These are phyloP conservation scores for Petunia secreta DNA, from an alignment of 257 asterid genomes.

Conservation along the genomic window DNA sequence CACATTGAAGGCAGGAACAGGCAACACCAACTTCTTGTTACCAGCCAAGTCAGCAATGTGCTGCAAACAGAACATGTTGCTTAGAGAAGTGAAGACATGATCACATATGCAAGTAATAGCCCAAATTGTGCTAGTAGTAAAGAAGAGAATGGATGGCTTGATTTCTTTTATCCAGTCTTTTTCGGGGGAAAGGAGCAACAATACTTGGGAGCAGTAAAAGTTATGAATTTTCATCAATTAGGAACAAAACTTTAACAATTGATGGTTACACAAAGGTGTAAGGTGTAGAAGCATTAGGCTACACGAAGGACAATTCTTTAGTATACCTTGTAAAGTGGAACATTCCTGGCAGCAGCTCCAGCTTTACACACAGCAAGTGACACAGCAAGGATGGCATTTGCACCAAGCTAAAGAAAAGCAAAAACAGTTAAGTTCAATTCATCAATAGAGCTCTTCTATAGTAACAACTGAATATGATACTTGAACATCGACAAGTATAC, in stretches of 20 bases:
- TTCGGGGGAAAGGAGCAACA: neutral
- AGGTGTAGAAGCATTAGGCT: neutral
- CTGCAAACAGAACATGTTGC: constrained; percentile 44
- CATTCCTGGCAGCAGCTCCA: constrained; percentile 75
- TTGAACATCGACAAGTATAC: constrained; percentile 35
- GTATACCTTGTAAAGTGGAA: constrained; percentile 86
- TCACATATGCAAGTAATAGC: neutral
- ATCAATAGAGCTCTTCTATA: neutral
- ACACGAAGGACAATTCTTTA: neutral
- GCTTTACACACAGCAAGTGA: constrained; percentile 98
- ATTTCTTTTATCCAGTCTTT: neutral
- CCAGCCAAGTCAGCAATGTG: constrained; percentile 98
- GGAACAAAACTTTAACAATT: too few relatives aligned
- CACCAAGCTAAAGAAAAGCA: constrained; percentile 77
- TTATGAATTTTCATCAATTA: too few relatives aligned
- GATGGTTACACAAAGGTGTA: neutral
- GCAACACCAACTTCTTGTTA: constrained; percentile 89
- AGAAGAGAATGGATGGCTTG: neutral
- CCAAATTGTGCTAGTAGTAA: neutral
- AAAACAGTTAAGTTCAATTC: neutral
- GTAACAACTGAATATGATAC: neutral
- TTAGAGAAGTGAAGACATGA: neutral
- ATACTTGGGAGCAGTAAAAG: neutral
- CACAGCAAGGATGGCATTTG: constrained; percentile 94
- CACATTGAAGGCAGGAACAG: constrained; percentile 98